Percentiles rank a stretch among this genome's conserved stretches.
Conservation (phyloP, 2,329 filamentous ascomycete species). For the Hypoxylon sp. region DNA sequence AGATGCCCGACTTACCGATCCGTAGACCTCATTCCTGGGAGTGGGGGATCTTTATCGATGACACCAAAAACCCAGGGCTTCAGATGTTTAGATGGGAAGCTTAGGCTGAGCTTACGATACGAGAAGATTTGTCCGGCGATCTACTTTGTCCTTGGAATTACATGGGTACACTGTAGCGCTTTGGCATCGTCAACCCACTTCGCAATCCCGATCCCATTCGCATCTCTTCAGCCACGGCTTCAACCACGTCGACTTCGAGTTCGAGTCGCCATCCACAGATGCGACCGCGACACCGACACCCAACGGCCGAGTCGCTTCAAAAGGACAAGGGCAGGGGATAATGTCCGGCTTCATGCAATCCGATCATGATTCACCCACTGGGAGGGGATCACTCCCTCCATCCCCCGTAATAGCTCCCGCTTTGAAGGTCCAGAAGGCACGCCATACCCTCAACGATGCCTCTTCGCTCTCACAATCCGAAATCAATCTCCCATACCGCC, state of each 20-base stretch:
- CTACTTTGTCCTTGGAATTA: background rate
- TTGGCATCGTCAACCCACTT: background rate
- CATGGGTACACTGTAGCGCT: background rate
- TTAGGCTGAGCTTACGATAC: background rate
- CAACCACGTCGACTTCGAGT: slow-evolving; percentile 3
- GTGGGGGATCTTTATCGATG: background rate
- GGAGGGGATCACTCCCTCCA: slow-evolving; percentile 76
- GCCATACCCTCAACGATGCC: slow-evolving; percentile 64
- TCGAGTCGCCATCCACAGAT: slow-evolving; percentile 31
- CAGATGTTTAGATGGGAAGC: background rate
- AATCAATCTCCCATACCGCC: slow-evolving; percentile 64
- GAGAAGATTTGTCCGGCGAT: background rate
- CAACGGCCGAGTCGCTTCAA: slow-evolving; percentile 19
- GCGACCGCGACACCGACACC: no score
- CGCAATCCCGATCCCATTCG: background rate
- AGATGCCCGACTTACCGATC: background rate
- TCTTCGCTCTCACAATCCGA: slow-evolving; percentile 64
- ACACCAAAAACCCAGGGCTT: background rate
- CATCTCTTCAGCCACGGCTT: background rate
- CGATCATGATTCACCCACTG: slow-evolving; percentile 62
- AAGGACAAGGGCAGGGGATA: slow-evolving; percentile 20
- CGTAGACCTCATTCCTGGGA: background rate
- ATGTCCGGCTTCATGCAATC: slow-evolving; percentile 45
- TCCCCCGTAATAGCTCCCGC: slow-evolving; percentile 73
- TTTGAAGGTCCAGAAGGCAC: slow-evolving; percentile 70